phyloP scores from a whole-genome alignment of 306 rosid species.

The Cicer cuneatum region DNA sequence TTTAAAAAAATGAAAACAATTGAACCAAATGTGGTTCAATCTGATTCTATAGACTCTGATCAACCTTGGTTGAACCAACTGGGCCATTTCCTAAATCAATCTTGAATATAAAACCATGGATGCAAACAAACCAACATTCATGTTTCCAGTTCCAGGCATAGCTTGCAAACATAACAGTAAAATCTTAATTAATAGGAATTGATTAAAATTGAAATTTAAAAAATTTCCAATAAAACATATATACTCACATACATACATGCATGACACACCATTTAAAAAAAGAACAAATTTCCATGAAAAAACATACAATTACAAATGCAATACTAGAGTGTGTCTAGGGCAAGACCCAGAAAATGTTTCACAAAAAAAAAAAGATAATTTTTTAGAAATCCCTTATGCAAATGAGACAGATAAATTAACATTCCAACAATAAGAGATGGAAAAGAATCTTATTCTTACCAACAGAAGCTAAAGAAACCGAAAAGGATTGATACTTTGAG shows the following conservation, averaged over 20 bases:
- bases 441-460: conserved; percentile 49
- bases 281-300: not conserved
- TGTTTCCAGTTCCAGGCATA: not conserved
- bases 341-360: conserved; percentile 33
- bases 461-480: conserved; percentile 21
- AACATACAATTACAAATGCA: conserved; percentile 18
- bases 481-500: conserved; percentile 33
- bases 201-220: conserved; percentile 15
- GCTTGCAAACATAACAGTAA: not conserved
- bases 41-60: no score
- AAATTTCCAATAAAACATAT: conserved; percentile 18
- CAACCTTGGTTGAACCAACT: no score
- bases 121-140: not conserved
- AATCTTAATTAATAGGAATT: not conserved
- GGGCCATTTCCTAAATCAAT: no score
- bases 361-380: not conserved
- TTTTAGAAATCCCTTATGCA: not conserved
- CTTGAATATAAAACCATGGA: conserved; percentile 14
- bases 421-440: not conserved
- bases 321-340: conserved; percentile 6
- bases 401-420: not conserved
- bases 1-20: no score
- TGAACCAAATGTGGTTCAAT: no score
- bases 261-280: not conserved
- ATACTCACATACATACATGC: not conserved